These are phyloP conservation scores for Xylariaceae sp. DNA, from an alignment of 2,329 filamentous ascomycete species.

Conservation along the genomic window DNA sequence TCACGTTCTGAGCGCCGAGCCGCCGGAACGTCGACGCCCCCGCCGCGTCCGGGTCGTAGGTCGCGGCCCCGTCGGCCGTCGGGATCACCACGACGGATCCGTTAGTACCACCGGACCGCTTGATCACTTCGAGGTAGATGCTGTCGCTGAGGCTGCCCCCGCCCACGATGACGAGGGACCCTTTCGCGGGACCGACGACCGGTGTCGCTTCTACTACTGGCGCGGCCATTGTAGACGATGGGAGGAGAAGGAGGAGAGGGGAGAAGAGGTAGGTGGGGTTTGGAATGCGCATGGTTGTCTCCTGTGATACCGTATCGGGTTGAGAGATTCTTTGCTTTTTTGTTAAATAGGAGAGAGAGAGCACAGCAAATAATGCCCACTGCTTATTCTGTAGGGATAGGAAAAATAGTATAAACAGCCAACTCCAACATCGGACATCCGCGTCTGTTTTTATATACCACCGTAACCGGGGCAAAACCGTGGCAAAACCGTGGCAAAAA, in stretches of 20 bases:
- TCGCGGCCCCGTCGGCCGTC: slow-evolving; percentile 25
- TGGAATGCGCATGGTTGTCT: slow-evolving; percentile 59
- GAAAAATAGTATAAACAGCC: neutral
- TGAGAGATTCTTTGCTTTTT: neutral
- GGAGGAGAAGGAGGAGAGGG: slow-evolving; percentile 10
- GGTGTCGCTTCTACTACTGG: slow-evolving; percentile 9
- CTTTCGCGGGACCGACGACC: slow-evolving; percentile 26
- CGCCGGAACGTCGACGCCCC: slow-evolving; percentile 24
- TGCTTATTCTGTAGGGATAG: slow-evolving; percentile 6
- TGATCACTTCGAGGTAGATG: slow-evolving; percentile 30
- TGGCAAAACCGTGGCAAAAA: slow-evolving; percentile 1
- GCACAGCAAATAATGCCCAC: too few species aligned
- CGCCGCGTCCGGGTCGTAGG: slow-evolving; percentile 26
- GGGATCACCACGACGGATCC: slow-evolving; percentile 29
- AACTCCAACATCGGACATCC: neutral
- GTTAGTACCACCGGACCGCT: slow-evolving; percentile 25
- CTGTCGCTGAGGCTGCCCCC: slow-evolving; percentile 27
- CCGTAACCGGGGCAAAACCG: slow-evolving; percentile 8
- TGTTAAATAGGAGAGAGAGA: slow-evolving; percentile 1
- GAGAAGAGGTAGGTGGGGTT: slow-evolving; percentile 3
- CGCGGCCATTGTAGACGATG: slow-evolving; percentile 9
- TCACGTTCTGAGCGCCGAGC: slow-evolving; percentile 27
- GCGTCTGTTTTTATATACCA: slow-evolving; percentile 1
- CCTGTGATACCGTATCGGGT: neutral
- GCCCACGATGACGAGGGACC: slow-evolving; percentile 29